Evolutionary conservation across 345 rosid species (phyloP).

Genomic region (Kernera saxatilis): DNA sequence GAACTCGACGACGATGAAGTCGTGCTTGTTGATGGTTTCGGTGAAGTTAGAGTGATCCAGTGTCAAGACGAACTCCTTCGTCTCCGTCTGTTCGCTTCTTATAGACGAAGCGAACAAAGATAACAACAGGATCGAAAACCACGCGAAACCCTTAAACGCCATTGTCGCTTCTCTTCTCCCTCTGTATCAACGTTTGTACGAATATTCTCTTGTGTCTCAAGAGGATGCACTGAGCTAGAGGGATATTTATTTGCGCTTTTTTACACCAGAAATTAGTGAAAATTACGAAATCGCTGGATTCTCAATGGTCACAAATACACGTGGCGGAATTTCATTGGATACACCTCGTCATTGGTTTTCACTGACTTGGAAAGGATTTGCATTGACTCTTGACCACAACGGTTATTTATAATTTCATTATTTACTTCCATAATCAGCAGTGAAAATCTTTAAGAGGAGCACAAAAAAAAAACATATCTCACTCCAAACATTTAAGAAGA

Average conservation of each 20-base stretch:
- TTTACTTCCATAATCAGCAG: constrained; percentile 15
- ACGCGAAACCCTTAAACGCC: constrained; percentile 42
- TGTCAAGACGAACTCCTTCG: constrained; percentile 77
- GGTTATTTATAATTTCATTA: background rate
- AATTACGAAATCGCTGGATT: background rate
- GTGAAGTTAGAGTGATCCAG: constrained; percentile 85
- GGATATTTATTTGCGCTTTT: constrained; percentile 2
- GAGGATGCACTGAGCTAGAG: background rate
- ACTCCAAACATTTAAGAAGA: too few species aligned
- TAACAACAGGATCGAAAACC: constrained; percentile 28
- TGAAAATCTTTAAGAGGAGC: background rate
- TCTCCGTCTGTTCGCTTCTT: constrained; percentile 44
- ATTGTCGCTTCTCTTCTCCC: constrained; percentile 25
- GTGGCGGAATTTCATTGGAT: background rate
- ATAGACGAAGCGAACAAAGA: constrained; percentile 34
- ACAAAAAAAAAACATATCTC: background rate
- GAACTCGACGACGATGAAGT: constrained; percentile 90
- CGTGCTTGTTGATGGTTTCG: constrained; percentile 65
- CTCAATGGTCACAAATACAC: background rate
- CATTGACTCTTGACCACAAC: constrained; percentile 11
- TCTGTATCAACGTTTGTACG: background rate
- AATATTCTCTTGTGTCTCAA: background rate
- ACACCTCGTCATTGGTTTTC: constrained; percentile 12
- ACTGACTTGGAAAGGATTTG: background rate
- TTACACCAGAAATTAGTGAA: background rate